These are phyloP conservation scores for Hermanozyma aechmeae DNA, from an alignment of 805 yeast genomes.

Conservation along the genomic window DNA sequence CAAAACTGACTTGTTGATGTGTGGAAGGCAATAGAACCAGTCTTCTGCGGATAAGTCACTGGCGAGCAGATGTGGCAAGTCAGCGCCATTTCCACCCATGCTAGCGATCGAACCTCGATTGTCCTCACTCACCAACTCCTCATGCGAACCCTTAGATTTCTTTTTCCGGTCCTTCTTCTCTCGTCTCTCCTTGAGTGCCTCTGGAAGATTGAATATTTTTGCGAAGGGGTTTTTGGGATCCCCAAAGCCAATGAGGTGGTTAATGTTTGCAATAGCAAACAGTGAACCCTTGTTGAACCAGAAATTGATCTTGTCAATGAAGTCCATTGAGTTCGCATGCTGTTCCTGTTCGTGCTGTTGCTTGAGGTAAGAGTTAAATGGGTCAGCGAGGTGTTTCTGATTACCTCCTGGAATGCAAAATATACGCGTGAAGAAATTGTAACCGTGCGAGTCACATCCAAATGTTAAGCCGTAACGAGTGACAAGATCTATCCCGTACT, in stretches of 20 bases:
- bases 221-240: slow-evolving; percentile 71
- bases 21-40: slow-evolving; percentile 52
- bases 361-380: slow-evolving; percentile 16
- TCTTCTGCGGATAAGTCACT: slow-evolving; percentile 26
- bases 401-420: slow-evolving; percentile 22
- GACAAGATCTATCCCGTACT: slow-evolving; percentile 51
- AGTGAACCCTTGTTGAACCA: slow-evolving; percentile 72
- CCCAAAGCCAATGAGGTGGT: slow-evolving; percentile 72
- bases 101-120: no score
- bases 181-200: slow-evolving; percentile 60
- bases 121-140: no score
- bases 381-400: slow-evolving; percentile 18
- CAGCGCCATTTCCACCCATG: slow-evolving; percentile 11
- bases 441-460: slow-evolving; percentile 57
- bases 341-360: slow-evolving; percentile 15
- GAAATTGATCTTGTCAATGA: slow-evolving; percentile 45
- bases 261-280: slow-evolving; percentile 68
- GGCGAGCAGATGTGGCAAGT: slow-evolving; percentile 23
- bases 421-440: slow-evolving; percentile 47
- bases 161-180: slow-evolving; percentile 63
- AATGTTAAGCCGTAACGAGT: slow-evolving; percentile 57
- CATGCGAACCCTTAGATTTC: slow-evolving; percentile 19
- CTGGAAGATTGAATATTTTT: slow-evolving; percentile 60
- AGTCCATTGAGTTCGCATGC: slow-evolving; percentile 17
- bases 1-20: slow-evolving; percentile 53